phyloP scores from a whole-genome alignment of 805 yeast species.

The Zygosaccharomyces lentus region DNA sequence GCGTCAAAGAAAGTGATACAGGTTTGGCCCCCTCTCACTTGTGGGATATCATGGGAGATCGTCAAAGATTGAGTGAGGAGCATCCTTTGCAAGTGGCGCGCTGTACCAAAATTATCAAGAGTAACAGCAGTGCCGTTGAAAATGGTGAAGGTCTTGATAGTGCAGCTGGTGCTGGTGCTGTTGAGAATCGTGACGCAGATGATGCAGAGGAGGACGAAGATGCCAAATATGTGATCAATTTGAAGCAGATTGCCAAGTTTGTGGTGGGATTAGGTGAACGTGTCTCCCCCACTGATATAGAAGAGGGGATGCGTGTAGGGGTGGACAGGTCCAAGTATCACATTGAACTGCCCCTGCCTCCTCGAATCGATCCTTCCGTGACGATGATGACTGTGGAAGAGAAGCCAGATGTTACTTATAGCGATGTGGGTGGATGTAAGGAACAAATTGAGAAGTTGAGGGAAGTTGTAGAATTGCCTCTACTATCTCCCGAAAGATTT shows the following conservation, averaged over 20 bases:
- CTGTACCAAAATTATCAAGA: slow-evolving; percentile 92
- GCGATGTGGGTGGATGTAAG: slow-evolving; percentile 98
- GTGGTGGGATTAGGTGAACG: slow-evolving; percentile 96
- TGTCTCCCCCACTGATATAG: slow-evolving; percentile 97
- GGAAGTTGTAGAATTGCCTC: slow-evolving; percentile 93
- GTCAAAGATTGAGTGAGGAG: slow-evolving; percentile 86
- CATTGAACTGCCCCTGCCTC: slow-evolving; percentile 95
- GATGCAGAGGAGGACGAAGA: slow-evolving; percentile 70
- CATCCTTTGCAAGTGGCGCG: slow-evolving; percentile 98
- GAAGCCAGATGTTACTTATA: slow-evolving; percentile 97
- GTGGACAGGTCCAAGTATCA: slow-evolving; percentile 96
- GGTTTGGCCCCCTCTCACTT: slow-evolving; percentile 96
- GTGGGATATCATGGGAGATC: slow-evolving; percentile 98
- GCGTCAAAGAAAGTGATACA: slow-evolving; percentile 91
- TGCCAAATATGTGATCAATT: slow-evolving; percentile 89
- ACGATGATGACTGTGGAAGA: slow-evolving; percentile 99
- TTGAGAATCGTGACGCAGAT: slow-evolving; percentile 16
- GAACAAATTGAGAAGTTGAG: slow-evolving; percentile 95
- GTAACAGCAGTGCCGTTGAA: slow-evolving; percentile 38
- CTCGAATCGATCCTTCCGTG: slow-evolving; percentile 94
- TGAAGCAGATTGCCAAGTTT: slow-evolving; percentile 97
- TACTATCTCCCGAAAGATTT: slow-evolving; percentile 92
- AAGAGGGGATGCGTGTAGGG: slow-evolving; percentile 99
- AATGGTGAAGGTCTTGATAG: slow-evolving; percentile 23
- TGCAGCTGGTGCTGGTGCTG: slow-evolving; percentile 18